A percentile compares a stretch with the other conserved stretches of the same genome.
Evolutionary conservation across 2,329 filamentous ascomycete species (phyloP).

Genomic region (Fusarium sp.): DNA sequence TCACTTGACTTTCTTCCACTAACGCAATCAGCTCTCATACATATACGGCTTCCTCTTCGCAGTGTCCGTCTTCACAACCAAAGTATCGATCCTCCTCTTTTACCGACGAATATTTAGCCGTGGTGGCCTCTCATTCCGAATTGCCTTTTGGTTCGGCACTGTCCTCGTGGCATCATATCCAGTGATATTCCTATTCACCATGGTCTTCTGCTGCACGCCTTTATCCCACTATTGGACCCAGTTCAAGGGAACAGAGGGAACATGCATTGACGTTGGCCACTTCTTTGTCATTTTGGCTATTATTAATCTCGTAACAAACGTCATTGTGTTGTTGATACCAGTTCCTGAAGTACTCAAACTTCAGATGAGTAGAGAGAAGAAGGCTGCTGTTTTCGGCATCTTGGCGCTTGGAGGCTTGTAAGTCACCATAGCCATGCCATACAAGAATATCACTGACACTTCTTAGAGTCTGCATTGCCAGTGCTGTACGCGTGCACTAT

Average conservation of each 20-base stretch:
- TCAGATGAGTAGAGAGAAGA: constrained; percentile 21
- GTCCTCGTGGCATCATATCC: constrained; percentile 7
- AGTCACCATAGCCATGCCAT: fast-evolving
- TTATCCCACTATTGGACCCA: constrained; percentile 17
- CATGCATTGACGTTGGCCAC: constrained; percentile 3
- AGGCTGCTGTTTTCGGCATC: constrained; percentile 15
- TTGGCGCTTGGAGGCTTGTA: constrained; percentile 24
- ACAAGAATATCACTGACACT: too few relatives aligned
- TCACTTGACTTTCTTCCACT: not conserved
- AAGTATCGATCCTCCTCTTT: constrained; percentile 22
- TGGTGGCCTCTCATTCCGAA: not conserved
- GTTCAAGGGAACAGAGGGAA: constrained; percentile 7
- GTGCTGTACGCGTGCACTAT: constrained; percentile 17
- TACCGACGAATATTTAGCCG: constrained; percentile 20
- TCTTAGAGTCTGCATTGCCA: constrained; percentile 24
- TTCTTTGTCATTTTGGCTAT: constrained; percentile 22
- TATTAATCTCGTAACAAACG: constrained; percentile 5
- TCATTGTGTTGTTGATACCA: constrained; percentile 11
- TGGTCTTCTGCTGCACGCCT: constrained; percentile 5
- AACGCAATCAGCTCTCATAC: not conserved
- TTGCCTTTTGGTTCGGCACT: constrained; percentile 17
- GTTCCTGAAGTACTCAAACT: constrained; percentile 15
- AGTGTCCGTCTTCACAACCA: constrained; percentile 20
- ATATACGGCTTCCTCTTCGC: constrained; percentile 18
- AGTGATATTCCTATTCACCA: constrained; percentile 14